phyloP scores from a whole-genome alignment of 768 basidiomycete genomes.

The Hygrocybe coccinea region DNA sequence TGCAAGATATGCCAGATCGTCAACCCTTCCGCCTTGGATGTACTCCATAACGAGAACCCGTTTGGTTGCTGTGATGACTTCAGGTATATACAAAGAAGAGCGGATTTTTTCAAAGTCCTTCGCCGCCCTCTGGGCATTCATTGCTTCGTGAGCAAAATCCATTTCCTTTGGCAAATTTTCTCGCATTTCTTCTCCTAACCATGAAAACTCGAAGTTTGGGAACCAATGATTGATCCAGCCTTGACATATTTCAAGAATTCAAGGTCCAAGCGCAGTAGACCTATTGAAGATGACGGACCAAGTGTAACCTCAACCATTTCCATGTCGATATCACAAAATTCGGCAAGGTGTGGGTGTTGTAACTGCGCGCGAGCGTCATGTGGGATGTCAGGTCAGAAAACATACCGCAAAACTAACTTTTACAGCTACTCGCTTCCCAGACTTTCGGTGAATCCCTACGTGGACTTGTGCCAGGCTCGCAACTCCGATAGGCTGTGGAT shows the following conservation, averaged over 20 bases:
- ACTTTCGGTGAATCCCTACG: conserved; percentile 64
- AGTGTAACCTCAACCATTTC: conserved; percentile 74
- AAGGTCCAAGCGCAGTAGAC: conserved; percentile 4
- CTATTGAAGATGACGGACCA: conserved; percentile 35
- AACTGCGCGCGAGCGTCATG: conserved; percentile 37
- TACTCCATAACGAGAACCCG: conserved; percentile 94
- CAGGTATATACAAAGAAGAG: conserved; percentile 84
- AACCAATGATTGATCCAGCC: conserved; percentile 90
- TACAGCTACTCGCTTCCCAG: conserved; percentile 77
- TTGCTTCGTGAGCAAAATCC: conserved; percentile 89
- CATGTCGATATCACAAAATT: conserved; percentile 90
- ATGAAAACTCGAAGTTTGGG: conserved; percentile 92
- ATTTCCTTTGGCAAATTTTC: conserved; percentile 88
- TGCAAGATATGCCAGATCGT: conserved; percentile 80
- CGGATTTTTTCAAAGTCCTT: conserved; percentile 65
- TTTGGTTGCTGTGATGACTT: conserved; percentile 74
- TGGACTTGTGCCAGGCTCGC: conserved; percentile 97
- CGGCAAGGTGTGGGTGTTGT: conserved; percentile 90
- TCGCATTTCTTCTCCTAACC: conserved; percentile 94
- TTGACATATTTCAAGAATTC: conserved; percentile 17
- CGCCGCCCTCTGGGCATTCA: conserved; percentile 68
- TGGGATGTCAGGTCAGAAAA: not conserved
- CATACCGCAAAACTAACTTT: conserved; percentile 46
- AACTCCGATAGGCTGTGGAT: conserved; percentile 85
- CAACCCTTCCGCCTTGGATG: conserved; percentile 82